These are phyloP conservation scores for Penicillium occitanis DNA, from an alignment of 2,329 filamentous ascomycete genomes.

Conservation along the genomic window DNA sequence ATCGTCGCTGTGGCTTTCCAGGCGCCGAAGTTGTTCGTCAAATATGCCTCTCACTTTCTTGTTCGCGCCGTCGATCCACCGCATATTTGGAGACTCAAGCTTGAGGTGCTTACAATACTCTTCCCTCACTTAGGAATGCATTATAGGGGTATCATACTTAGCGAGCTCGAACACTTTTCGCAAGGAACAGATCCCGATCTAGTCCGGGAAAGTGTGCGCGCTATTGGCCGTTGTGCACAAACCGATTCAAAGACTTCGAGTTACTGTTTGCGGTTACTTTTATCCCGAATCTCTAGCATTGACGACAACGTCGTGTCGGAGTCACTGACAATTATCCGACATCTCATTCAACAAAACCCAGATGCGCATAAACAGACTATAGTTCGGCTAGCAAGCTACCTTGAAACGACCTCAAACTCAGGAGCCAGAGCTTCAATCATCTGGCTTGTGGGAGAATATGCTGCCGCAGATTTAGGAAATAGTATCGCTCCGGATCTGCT, in stretches of 20 bases:
- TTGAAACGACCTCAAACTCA: conserved; percentile 83
- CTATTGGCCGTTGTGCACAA: conserved; percentile 91
- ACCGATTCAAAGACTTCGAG: conserved; percentile 68
- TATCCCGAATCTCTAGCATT: conserved; percentile 83
- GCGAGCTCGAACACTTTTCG: conserved; percentile 91
- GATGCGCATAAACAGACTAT: conserved; percentile 79
- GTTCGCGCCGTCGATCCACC: conserved; percentile 75
- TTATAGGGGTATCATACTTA: conserved; percentile 81
- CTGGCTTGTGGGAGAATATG: conserved; percentile 95
- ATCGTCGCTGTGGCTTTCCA: conserved; percentile 87
- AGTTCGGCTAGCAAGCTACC: conserved; percentile 81
- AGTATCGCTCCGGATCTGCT: conserved; percentile 93
- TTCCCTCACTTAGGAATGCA: conserved; percentile 78
- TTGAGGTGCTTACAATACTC: conserved; percentile 86
- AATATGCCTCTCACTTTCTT: conserved; percentile 85
- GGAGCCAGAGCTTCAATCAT: conserved; percentile 91
- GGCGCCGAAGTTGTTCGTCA: conserved; percentile 76
- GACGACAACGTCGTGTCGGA: conserved; percentile 89
- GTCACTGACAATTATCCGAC: conserved; percentile 88
- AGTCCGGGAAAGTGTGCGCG: conserved; percentile 84
- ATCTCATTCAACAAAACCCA: conserved; percentile 90
- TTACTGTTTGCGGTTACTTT: conserved; percentile 76
- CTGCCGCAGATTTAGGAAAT: conserved; percentile 73
- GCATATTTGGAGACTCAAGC: conserved; percentile 84
- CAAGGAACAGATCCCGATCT: conserved; percentile 71